These are phyloP conservation scores for Amanita phalloides DNA, from an alignment of 768 basidiomycete species.

Conservation along the genomic window DNA sequence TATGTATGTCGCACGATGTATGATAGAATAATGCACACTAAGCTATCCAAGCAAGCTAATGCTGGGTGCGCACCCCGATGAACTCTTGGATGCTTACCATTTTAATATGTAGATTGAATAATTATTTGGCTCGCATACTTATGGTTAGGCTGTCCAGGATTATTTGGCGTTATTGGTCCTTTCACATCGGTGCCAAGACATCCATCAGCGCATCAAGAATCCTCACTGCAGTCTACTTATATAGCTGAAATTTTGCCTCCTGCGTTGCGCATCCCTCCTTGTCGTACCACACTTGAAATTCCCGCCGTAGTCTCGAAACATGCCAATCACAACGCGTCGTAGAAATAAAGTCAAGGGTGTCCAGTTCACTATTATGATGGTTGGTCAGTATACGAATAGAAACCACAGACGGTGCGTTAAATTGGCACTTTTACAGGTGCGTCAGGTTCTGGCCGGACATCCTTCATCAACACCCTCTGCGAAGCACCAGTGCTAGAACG, in stretches of 20 bases:
- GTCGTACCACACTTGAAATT: slow-evolving; percentile 1
- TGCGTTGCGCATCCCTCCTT: neutral
- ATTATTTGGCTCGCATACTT: neutral
- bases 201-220: slow-evolving; percentile 1
- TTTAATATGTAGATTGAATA: neutral
- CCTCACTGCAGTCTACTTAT: neutral
- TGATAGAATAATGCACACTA: neutral
- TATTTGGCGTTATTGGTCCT: slow-evolving; percentile 1
- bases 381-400: slow-evolving; percentile 43
- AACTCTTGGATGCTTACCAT: neutral
- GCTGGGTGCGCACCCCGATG: neutral
- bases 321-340: slow-evolving; percentile 41
- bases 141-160: neutral
- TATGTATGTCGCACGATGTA: slow-evolving; percentile 3
- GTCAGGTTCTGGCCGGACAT: slow-evolving; percentile 81
- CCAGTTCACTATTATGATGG: slow-evolving; percentile 83
- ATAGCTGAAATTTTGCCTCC: slow-evolving; percentile 3
- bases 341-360: slow-evolving; percentile 84
- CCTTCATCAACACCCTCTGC: slow-evolving; percentile 89
- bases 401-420: neutral
- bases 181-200: neutral
- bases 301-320: slow-evolving; percentile 9
- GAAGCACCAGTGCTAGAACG: slow-evolving; percentile 68
- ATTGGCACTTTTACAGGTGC: slow-evolving; percentile 40
- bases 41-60: neutral